Percentiles rank a stretch among this genome's conserved stretches.
Conservation (phyloP, 306 rosid genomes). For the Vigna nakashimae region DNA sequence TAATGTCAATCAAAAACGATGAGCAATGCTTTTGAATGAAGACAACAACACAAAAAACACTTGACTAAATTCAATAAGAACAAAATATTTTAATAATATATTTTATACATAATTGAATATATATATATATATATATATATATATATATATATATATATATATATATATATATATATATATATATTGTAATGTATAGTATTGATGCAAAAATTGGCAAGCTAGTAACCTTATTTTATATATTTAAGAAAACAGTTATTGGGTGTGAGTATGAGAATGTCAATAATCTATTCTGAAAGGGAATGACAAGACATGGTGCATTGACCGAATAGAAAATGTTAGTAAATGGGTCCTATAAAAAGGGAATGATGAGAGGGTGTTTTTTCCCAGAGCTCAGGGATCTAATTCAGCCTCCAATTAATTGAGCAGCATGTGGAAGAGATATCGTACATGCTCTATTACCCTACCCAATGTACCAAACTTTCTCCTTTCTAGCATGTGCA, state of each 20-base stretch:
- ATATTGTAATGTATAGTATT: too few species aligned
- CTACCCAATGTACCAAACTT: conserved; percentile 36
- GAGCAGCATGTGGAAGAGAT: conserved; percentile 39
- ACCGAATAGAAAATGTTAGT: not conserved
- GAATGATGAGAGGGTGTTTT: conserved; percentile 10
- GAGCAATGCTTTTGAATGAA: too few species aligned
- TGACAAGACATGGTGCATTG: conserved; percentile 34
- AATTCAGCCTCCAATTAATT: conserved; percentile 31
- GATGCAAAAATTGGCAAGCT: too few species aligned
- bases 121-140: too few species aligned
- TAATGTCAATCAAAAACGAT: too few species aligned
- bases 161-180: too few species aligned
- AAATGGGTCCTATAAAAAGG: not conserved
- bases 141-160: too few species aligned
- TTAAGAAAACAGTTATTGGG: not conserved
- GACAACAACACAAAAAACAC: too few species aligned
- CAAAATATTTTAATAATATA: too few species aligned
- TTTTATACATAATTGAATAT: too few species aligned
- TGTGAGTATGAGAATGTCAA: conserved; percentile 24
- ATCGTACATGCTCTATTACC: not conserved
- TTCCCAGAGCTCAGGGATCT: not conserved
- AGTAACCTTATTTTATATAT: not conserved
- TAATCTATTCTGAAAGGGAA: conserved; percentile 30
- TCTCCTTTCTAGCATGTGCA: conserved; percentile 39
- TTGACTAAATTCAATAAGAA: too few species aligned